Conservation (phyloP, 2,329 filamentous ascomycete species). For the Orbilia ellipsospora region DNA sequence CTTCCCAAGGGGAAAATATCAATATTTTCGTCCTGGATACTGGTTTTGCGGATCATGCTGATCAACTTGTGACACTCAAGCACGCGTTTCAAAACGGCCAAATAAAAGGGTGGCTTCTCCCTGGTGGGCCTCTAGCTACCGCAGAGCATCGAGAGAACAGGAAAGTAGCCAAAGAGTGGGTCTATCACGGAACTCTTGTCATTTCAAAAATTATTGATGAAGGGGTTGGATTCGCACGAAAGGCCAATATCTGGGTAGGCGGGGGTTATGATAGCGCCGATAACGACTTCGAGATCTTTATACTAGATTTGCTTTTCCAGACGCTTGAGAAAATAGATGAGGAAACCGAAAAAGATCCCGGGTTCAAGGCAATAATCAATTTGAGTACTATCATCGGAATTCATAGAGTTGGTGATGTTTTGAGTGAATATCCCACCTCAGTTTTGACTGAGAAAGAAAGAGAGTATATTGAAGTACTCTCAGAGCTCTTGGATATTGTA, state of each 20-base stretch:
- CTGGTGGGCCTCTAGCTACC: background rate
- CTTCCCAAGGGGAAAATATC: slow-evolving; percentile 7
- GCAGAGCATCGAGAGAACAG: too few relatives aligned
- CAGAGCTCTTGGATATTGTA: background rate
- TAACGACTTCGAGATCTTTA: background rate
- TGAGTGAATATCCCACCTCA: background rate
- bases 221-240: slow-evolving; percentile 9
- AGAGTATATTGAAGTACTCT: background rate
- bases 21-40: slow-evolving; percentile 20
- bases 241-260: slow-evolving; percentile 18
- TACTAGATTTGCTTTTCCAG: slow-evolving; percentile 13
- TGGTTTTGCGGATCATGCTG: background rate
- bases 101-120: slow-evolving; percentile 24
- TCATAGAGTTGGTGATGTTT: background rate
- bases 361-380: slow-evolving; percentile 19
- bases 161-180: background rate
- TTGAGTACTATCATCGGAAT: background rate
- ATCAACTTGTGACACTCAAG: background rate
- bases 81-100: slow-evolving; percentile 2
- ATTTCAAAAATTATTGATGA: slow-evolving; percentile 30
- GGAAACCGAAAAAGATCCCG: slow-evolving; percentile 4
- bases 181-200: slow-evolving; percentile 11
- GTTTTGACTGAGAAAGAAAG: background rate
- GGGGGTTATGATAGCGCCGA: background rate
- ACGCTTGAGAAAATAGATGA: slow-evolving; percentile 7